phyloP scores from a whole-genome alignment of 208 protist species.

The Acanthamoeba healyi region DNA sequence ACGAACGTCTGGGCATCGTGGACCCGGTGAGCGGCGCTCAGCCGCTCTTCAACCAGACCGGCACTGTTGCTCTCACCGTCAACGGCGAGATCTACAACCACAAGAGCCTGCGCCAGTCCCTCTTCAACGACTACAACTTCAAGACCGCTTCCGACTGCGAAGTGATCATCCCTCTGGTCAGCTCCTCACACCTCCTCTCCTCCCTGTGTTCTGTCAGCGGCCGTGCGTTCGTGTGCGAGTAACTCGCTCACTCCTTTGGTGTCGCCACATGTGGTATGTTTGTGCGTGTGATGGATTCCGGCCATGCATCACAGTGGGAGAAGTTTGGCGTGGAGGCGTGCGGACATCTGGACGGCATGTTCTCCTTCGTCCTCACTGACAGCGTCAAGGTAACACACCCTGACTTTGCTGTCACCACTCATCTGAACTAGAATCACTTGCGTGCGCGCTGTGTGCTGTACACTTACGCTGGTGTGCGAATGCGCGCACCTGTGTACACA shows the following conservation, averaged over 20 bases:
- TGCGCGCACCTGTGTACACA: not conserved
- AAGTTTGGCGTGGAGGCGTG: constrained; percentile 85
- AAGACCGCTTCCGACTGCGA: constrained; percentile 93
- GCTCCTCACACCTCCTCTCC: not conserved
- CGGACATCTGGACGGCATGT: constrained; percentile 88
- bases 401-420: not conserved
- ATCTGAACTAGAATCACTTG: too few species aligned
- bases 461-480: not conserved
- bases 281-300: not conserved
- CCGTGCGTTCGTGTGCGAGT: not conserved
- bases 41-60: constrained; percentile 84
- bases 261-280: not conserved
- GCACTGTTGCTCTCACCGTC: constrained; percentile 86
- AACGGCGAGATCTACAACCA: constrained; percentile 97
- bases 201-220: not conserved
- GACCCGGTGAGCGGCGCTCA: constrained; percentile 89
- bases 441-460: not conserved
- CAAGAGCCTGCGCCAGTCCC: constrained; percentile 79
- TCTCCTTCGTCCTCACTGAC: constrained; percentile 91
- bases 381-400: constrained; percentile 66
- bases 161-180: constrained; percentile 86
- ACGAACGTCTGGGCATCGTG: constrained; percentile 91
- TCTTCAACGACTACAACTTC: constrained; percentile 86
- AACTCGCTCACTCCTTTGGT: not conserved
- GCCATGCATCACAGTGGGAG: constrained; percentile 79